Evolutionary conservation across 306 rosid genomes (phyloP), one percentile per base, ranked within the genome.

Genomic region (Prunus armeniaca): DNA sequence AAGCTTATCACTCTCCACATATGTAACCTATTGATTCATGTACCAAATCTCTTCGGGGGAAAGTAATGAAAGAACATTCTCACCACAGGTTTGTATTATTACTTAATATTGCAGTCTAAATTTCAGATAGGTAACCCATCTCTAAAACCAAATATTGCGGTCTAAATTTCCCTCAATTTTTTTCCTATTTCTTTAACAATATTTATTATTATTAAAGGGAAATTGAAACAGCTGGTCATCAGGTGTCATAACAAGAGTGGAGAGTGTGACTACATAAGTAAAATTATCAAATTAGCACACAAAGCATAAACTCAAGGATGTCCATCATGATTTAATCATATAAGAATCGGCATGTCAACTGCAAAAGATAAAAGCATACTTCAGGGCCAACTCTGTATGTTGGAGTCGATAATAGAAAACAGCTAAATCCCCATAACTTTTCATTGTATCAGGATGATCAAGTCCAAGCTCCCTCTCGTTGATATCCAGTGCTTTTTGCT

Each of bases 371-470:
- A 66, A 76, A 81, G 76, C 96, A 58, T 92, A 95, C 98, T 95
- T 95, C 86, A 95, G 83, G 47, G 98, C 98, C 83, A 95, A 82
- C 69, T 95, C 98, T 64, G 98, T 95, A 77, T 95, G 98, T 83
- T 95, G 98, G 79, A 95, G 98, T 54, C 98, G 90, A 82, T 95
- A 95, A 83, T 95, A 95, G 87, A 95, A 95, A 82, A 95, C 98
- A 71, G 98, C 98, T 20, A 95, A 91, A 83, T 95, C 98, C 75
- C 98, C 98, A 58, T 95, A 95, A 82, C 98, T 95, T 87, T 95
- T 95, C 97, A 95, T 95, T 22, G 98, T 95, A 77, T 95, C 98
- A 79, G 98, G 98, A 89, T 95, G 98, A 88, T 95, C 98, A 79
- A 95, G 91, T 84, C 98, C 97, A 56, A 95, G 97, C 85, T 95